A percentile compares a stretch with the other conserved stretches of the same genome.
Evolutionary conservation across 805 yeast genomes (phyloP).

Genomic region (Tetrapisispora nanseiensis): DNA sequence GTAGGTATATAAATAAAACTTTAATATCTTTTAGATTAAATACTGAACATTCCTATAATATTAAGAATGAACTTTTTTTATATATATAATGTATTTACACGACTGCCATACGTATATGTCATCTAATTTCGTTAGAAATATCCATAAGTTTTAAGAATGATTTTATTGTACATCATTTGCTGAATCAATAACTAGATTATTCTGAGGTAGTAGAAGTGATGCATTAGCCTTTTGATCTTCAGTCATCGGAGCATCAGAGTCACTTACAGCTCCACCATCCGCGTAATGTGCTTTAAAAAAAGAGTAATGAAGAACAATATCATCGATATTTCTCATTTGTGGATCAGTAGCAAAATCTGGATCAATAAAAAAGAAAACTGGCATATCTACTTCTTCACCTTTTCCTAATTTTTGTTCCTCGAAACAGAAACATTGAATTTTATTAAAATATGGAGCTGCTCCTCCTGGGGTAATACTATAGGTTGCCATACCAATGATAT

Average conservation of each 20-base stretch:
- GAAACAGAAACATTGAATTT: constrained; percentile 96
- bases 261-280: constrained; percentile 31
- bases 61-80: neutral
- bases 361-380: constrained; percentile 91
- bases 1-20: neutral
- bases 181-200: neutral
- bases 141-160: too few species aligned
- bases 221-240: constrained; percentile 13
- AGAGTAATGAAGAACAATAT: constrained; percentile 83
- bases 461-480: constrained; percentile 94
- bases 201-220: constrained; percentile 11
- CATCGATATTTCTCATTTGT: constrained; percentile 80
- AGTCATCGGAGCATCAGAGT: constrained; percentile 9
- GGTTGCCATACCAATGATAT: constrained; percentile 97
- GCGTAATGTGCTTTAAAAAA: constrained; percentile 59
- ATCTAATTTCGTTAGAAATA: too few species aligned
- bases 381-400: constrained; percentile 98
- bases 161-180: neutral
- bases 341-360: constrained; percentile 95
- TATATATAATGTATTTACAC: neutral
- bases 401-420: constrained; percentile 91
- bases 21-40: neutral
- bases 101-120: too few species aligned
- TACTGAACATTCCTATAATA: neutral
- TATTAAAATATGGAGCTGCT: constrained; percentile 92